Percentiles rank a stretch among this genome's conserved stretches.
These are phyloP conservation scores for Dovyalis caffra DNA, from an alignment of 345 rosid species.

Conservation along the genomic window DNA sequence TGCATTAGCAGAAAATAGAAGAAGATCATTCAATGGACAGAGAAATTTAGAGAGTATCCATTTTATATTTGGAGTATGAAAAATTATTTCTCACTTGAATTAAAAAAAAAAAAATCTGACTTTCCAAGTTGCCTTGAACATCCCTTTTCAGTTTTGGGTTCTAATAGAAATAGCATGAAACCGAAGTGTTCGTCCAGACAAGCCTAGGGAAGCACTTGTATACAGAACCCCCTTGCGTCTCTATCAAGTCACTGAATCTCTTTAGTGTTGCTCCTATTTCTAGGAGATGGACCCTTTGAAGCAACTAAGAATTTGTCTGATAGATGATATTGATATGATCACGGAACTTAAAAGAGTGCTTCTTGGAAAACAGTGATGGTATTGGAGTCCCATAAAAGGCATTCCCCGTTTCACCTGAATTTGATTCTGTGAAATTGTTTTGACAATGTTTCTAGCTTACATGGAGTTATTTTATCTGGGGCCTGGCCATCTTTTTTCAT, in stretches of 20 bases:
- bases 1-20: background rate
- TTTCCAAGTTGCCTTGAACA: background rate
- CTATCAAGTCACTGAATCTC: background rate
- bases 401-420: background rate
- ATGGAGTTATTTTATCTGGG: background rate
- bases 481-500: too few relatives aligned
- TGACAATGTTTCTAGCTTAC: background rate
- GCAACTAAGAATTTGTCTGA: background rate
- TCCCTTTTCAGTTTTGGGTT: background rate
- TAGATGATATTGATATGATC: background rate
- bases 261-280: background rate
- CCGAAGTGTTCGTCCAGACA: background rate
- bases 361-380: background rate
- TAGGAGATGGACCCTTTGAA: background rate
- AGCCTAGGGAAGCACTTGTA: background rate
- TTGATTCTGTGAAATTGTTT: background rate
- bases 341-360: background rate
- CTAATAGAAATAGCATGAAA: background rate
- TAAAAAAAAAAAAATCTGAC: too few relatives aligned
- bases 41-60: background rate
- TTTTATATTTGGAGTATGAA: background rate
- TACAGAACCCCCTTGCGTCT: background rate
- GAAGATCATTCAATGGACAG: background rate
- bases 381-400: background rate
- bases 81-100: background rate